phyloP scores from a whole-genome alignment of 208 protist species.

The Lotmaria passim region DNA sequence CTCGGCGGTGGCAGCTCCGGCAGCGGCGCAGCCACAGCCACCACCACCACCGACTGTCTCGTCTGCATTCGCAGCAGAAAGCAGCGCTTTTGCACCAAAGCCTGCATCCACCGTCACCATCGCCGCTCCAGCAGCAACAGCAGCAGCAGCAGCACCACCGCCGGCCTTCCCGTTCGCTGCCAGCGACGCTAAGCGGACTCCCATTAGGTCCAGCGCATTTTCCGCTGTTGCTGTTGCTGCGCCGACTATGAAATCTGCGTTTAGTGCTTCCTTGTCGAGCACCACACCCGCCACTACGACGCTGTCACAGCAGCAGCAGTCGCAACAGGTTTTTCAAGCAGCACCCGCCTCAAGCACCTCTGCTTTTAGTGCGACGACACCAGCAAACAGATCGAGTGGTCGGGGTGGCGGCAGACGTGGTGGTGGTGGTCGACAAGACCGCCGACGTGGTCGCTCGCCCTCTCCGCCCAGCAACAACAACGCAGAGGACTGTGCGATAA shows the following conservation, averaged over 20 bases:
- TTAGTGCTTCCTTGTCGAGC: background rate
- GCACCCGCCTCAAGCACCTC: too few species aligned
- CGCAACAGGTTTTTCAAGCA: too few species aligned
- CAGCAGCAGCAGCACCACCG: background rate
- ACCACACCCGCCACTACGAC: too few species aligned
- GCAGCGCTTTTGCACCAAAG: too few species aligned
- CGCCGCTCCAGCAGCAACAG: too few species aligned
- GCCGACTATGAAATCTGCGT: conserved; percentile 4
- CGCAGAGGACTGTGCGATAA: background rate
- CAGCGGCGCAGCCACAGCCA: background rate
- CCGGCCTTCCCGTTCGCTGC: background rate
- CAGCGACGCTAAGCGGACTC: background rate
- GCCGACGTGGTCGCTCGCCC: background rate
- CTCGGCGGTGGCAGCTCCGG: too few species aligned
- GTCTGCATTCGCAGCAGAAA: background rate
- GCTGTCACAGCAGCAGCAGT: too few species aligned
- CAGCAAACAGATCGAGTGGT: background rate
- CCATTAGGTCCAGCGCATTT: background rate
- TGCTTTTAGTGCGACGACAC: too few species aligned
- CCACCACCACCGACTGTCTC: background rate
- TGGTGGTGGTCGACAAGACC: background rate
- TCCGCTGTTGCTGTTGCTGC: background rate
- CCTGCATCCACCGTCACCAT: too few species aligned
- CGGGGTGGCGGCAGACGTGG: background rate
- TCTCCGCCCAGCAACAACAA: background rate